These are phyloP conservation scores for Melanomma pulvis-pyrius DNA, from an alignment of 495 filamentous ascomycete species.

Conservation along the genomic window DNA sequence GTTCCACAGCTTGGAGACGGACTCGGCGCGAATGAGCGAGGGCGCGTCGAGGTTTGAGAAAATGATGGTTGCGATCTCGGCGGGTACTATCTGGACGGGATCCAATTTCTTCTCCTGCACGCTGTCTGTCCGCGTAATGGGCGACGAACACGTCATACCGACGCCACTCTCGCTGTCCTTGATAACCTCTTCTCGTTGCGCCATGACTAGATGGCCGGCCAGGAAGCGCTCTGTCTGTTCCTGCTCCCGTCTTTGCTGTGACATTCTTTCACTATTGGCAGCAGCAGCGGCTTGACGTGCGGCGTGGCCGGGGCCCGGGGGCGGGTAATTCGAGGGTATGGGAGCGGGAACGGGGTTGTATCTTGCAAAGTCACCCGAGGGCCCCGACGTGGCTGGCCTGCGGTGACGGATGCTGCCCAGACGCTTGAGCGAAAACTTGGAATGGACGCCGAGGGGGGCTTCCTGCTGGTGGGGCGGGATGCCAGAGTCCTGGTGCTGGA, in stretches of 20 bases:
- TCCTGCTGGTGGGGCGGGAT: slow-evolving; percentile 9
- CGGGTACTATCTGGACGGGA: slow-evolving; percentile 67
- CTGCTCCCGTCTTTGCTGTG: slow-evolving; percentile 9
- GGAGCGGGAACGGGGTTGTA: slow-evolving; percentile 25
- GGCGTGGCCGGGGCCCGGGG: slow-evolving; percentile 21
- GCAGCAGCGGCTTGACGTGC: slow-evolving; percentile 33
- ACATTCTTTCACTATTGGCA: slow-evolving; percentile 26
- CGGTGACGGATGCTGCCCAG: slow-evolving; percentile 29
- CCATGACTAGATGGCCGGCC: background rate
- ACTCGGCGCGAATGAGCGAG: slow-evolving; percentile 62
- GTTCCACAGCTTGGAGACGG: slow-evolving; percentile 68
- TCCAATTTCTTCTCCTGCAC: slow-evolving; percentile 51
- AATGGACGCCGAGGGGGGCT: background rate
- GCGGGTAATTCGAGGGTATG: slow-evolving; percentile 30
- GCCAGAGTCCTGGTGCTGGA: slow-evolving; percentile 30
- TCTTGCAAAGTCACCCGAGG: slow-evolving; percentile 28
- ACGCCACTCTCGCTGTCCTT: slow-evolving; percentile 37
- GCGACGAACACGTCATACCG: slow-evolving; percentile 30
- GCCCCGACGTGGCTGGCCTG: slow-evolving; percentile 32
- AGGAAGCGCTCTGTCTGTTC: slow-evolving; percentile 30
- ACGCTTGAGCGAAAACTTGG: slow-evolving; percentile 14
- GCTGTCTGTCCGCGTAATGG: slow-evolving; percentile 15
- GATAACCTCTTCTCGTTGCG: slow-evolving; percentile 22
- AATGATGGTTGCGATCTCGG: slow-evolving; percentile 73
- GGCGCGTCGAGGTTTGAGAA: slow-evolving; percentile 70